Conservation (phyloP, 2,329 filamentous ascomycete genomes). For the Fusarium sp. region DNA sequence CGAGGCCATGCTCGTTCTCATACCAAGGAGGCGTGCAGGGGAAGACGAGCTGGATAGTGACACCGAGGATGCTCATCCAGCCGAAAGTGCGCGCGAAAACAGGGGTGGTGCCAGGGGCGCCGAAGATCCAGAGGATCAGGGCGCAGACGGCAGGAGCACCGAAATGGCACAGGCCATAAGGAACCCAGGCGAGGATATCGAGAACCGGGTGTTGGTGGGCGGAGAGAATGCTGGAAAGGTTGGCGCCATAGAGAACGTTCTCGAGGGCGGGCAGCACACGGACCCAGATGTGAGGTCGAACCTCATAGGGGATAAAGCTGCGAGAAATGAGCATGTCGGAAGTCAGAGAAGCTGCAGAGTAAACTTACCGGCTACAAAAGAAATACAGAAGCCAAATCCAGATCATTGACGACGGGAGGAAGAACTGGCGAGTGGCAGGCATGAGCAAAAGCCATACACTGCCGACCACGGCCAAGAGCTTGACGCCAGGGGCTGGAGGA, state of each 20-base stretch:
- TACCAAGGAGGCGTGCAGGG: slow-evolving; percentile 98
- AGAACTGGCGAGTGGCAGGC: slow-evolving; percentile 90
- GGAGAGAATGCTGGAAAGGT: slow-evolving; percentile 94
- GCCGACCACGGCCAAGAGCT: slow-evolving; percentile 76
- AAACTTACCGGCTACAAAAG: slow-evolving; percentile 87
- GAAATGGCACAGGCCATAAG: slow-evolving; percentile 93
- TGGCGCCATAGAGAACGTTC: slow-evolving; percentile 96
- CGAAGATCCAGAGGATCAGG: slow-evolving; percentile 86
- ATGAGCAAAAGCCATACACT: slow-evolving; percentile 79
- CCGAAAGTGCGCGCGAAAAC: slow-evolving; percentile 90
- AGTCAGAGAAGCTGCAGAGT: background rate
- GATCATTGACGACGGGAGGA: slow-evolving; percentile 87
- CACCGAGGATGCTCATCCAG: slow-evolving; percentile 90
- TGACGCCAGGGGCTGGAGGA: slow-evolving; percentile 82
- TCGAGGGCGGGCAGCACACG: slow-evolving; percentile 93
- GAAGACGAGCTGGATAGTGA: slow-evolving; percentile 89
- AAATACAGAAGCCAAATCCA: slow-evolving; percentile 91
- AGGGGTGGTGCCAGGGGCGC: slow-evolving; percentile 84
- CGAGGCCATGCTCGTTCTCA: slow-evolving; percentile 90
- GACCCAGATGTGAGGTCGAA: slow-evolving; percentile 94
- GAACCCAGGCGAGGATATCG: slow-evolving; percentile 91
- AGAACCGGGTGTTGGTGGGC: slow-evolving; percentile 86
- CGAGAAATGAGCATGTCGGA: background rate
- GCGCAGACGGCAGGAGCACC: slow-evolving; percentile 85
- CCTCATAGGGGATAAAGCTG: slow-evolving; percentile 90